Conservation (phyloP, 2,329 filamentous ascomycete genomes). For the Tolypocladium nubicola region DNA sequence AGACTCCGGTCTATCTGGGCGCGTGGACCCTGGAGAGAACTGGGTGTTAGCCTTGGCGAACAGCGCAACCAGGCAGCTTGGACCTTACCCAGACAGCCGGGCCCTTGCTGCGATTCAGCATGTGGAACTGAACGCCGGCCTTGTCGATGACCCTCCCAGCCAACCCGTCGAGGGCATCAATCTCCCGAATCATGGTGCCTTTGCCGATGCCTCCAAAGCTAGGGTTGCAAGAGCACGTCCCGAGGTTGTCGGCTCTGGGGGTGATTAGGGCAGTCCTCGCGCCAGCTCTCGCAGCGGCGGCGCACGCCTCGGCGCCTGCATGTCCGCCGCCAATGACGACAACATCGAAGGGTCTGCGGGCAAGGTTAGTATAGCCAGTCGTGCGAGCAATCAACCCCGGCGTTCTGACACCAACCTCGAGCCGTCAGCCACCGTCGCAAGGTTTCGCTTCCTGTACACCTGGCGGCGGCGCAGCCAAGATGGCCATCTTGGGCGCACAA, state of each 20-base stretch:
- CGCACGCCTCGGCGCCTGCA: conserved; percentile 86
- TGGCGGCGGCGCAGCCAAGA: conserved; percentile 9
- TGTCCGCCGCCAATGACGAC: conserved; percentile 93
- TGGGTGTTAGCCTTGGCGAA: neutral
- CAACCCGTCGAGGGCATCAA: conserved; percentile 88
- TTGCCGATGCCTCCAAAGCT: conserved; percentile 98
- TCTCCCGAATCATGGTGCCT: conserved; percentile 88
- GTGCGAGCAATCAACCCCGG: neutral
- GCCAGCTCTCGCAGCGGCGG: conserved; percentile 79
- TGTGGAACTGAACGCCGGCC: conserved; percentile 85
- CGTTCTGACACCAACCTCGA: conserved; percentile 12
- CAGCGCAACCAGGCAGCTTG: neutral
- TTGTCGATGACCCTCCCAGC: conserved; percentile 85
- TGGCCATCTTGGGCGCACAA: conserved; percentile 12
- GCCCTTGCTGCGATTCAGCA: conserved; percentile 81
- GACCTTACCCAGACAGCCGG: conserved; percentile 73
- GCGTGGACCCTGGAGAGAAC: conserved; percentile 54
- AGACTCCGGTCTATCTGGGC: conserved; percentile 89
- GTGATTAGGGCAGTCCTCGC: conserved; percentile 86
- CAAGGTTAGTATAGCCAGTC: neutral
- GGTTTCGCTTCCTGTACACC: conserved; percentile 8
- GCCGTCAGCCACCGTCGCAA: conserved; percentile 20
- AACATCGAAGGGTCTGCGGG: conserved; percentile 67
- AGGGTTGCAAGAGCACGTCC: conserved; percentile 93
- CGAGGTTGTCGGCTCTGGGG: conserved; percentile 77